phyloP scores from a whole-genome alignment of 2,329 filamentous ascomycete species.

The Penicillium sp. region DNA sequence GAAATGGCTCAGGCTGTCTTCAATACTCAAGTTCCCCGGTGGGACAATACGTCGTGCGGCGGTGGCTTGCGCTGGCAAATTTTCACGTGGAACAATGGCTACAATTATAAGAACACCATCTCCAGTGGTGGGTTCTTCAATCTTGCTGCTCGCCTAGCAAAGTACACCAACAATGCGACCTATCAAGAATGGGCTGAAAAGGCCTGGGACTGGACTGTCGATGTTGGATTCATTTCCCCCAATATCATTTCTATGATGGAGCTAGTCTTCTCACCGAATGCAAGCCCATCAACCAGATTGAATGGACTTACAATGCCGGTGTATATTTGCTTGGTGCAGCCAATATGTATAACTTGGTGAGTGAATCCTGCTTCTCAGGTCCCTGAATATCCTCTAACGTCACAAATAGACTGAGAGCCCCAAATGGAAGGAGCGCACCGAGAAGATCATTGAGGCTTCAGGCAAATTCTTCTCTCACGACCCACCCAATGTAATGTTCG shows the following conservation, averaged over 20 bases:
- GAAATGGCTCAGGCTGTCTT: conserved; percentile 75
- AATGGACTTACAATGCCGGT: conserved; percentile 60
- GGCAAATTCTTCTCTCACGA: conserved; percentile 53
- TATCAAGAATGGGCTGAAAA: conserved; percentile 64
- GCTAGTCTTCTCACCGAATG: conserved; percentile 54
- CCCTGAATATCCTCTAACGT: background rate
- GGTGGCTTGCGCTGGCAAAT: conserved; percentile 61
- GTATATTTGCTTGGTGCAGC: conserved; percentile 57
- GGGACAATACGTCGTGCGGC: conserved; percentile 64
- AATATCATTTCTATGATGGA: conserved; percentile 57
- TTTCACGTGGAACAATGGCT: conserved; percentile 36
- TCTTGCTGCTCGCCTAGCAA: conserved; percentile 31
- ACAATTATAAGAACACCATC: conserved; percentile 37
- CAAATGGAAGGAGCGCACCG: conserved; percentile 54
- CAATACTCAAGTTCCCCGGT: conserved; percentile 70
- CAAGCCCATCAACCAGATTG: conserved; percentile 50
- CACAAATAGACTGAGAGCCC: conserved; percentile 35
- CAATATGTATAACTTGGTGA: conserved; percentile 55
- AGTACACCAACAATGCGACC: conserved; percentile 33
- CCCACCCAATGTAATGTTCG: conserved; percentile 53
- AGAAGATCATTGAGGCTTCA: conserved; percentile 55
- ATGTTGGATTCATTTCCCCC: conserved; percentile 51
- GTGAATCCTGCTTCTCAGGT: conserved; percentile 10
- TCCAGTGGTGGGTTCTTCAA: conserved; percentile 37
- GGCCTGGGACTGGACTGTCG: conserved; percentile 58